Evolutionary conservation across 768 basidiomycete genomes (phyloP).

Genomic region (Termitomyces sp.): DNA sequence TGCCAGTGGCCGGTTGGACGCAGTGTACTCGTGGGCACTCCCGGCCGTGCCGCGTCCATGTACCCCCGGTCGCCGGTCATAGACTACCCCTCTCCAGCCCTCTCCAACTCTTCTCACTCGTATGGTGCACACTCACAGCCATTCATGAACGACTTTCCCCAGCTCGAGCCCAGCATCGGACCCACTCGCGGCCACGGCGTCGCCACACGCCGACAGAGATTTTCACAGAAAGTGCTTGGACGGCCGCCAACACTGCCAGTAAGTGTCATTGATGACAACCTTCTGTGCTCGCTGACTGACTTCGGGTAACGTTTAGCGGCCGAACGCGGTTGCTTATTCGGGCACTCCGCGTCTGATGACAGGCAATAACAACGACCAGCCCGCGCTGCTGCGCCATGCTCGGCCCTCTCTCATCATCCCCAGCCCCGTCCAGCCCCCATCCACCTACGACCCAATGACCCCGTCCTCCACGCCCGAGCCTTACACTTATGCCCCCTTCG

Average conservation of each 20-base stretch:
- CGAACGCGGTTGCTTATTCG: slow-evolving; percentile 26
- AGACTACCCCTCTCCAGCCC: slow-evolving; percentile 35
- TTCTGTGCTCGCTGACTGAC: background rate
- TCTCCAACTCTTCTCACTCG: slow-evolving; percentile 29
- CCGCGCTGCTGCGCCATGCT: slow-evolving; percentile 26
- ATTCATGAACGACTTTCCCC: slow-evolving; percentile 22
- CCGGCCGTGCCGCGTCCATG: slow-evolving; percentile 4
- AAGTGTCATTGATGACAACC: background rate
- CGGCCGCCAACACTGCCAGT: slow-evolving; percentile 13
- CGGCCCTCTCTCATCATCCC: slow-evolving; percentile 25
- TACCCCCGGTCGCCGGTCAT: slow-evolving; percentile 22
- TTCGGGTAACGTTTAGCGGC: slow-evolving; percentile 13
- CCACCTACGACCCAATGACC: slow-evolving; percentile 41
- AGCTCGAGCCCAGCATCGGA: slow-evolving; percentile 47
- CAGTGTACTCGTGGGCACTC: slow-evolving; percentile 10
- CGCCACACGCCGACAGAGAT: slow-evolving; percentile 36
- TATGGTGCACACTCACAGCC: slow-evolving; percentile 14
- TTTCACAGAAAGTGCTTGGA: background rate
- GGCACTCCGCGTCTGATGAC: slow-evolving; percentile 34
- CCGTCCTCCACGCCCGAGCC: slow-evolving; percentile 39
- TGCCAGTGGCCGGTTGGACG: slow-evolving; percentile 16
- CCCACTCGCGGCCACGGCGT: slow-evolving; percentile 33
- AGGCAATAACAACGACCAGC: slow-evolving; percentile 24
- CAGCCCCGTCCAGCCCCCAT: slow-evolving; percentile 22
- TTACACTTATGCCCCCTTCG: slow-evolving; percentile 27